Conservation (phyloP, 2,329 filamentous ascomycete species). For the Fusarium algeriense region DNA sequence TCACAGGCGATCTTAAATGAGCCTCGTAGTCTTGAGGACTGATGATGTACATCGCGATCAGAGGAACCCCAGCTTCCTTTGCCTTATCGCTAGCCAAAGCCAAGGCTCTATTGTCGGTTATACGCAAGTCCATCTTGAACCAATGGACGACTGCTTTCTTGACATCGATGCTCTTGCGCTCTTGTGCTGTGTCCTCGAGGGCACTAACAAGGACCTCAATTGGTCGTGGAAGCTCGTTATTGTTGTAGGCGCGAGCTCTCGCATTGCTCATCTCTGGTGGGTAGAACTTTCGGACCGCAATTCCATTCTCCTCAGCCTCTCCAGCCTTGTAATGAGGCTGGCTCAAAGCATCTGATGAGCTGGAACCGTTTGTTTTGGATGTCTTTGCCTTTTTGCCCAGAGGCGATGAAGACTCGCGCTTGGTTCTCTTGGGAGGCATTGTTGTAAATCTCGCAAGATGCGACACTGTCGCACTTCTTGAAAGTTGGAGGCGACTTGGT, state of each 20-base stretch:
- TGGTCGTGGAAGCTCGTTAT: slow-evolving; percentile 76
- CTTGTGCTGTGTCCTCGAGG: slow-evolving; percentile 68
- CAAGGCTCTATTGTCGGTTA: slow-evolving; percentile 79
- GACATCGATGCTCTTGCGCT: slow-evolving; percentile 64
- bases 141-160: slow-evolving; percentile 82
- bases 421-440: slow-evolving; percentile 48
- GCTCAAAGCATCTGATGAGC: slow-evolving; percentile 52
- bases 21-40: slow-evolving; percentile 89
- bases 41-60: slow-evolving; percentile 82
- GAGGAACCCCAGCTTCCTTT: slow-evolving; percentile 73
- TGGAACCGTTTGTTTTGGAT: slow-evolving; percentile 39
- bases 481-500: background rate
- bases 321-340: slow-evolving; percentile 61
- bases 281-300: slow-evolving; percentile 81
- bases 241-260: slow-evolving; percentile 79
- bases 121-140: slow-evolving; percentile 87
- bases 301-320: slow-evolving; percentile 66
- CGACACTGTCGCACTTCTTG: background rate
- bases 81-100: slow-evolving; percentile 74
- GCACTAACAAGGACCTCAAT: slow-evolving; percentile 75
- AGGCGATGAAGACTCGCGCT: slow-evolving; percentile 46
- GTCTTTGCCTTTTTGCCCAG: slow-evolving; percentile 52
- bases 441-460: slow-evolving; percentile 26
- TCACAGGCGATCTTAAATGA: slow-evolving; percentile 77
- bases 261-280: slow-evolving; percentile 87